Evolutionary conservation across 2,329 filamentous ascomycete genomes (phyloP).

Genomic region (Colletotrichum liriopes): DNA sequence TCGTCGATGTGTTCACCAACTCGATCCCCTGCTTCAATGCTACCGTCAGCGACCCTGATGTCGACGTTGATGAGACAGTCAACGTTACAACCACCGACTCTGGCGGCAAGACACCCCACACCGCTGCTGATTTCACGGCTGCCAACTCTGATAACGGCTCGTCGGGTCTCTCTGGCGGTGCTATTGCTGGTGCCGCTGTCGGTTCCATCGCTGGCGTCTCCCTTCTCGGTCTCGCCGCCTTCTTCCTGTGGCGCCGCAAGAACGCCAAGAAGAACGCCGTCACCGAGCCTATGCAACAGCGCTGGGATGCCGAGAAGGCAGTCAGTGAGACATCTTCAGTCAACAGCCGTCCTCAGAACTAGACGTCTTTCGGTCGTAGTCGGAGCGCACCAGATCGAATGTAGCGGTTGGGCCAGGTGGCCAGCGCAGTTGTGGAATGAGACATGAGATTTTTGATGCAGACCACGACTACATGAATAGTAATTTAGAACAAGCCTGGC

Average conservation of each 20-base stretch:
- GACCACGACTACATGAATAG: slow-evolving; percentile 16
- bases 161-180: slow-evolving; percentile 72
- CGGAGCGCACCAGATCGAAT: not conserved
- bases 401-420: not conserved
- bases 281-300: slow-evolving; percentile 40
- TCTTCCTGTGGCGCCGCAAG: slow-evolving; percentile 66
- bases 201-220: slow-evolving; percentile 76
- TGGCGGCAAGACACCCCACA: slow-evolving; percentile 38
- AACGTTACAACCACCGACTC: slow-evolving; percentile 42
- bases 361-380: not conserved
- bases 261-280: slow-evolving; percentile 44
- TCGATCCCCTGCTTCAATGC: slow-evolving; percentile 61
- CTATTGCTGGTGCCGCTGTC: slow-evolving; percentile 83
- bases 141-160: slow-evolving; percentile 44
- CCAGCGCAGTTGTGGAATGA: not conserved
- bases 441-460: slow-evolving; percentile 13
- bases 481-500: not conserved
- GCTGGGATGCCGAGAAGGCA: slow-evolving; percentile 45
- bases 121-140: slow-evolving; percentile 47
- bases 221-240: slow-evolving; percentile 72
- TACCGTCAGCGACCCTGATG: slow-evolving; percentile 51
- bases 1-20: slow-evolving; percentile 55
- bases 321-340: slow-evolving; percentile 40
- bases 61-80: slow-evolving; percentile 44
- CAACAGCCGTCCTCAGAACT: slow-evolving; percentile 17